Evolutionary conservation across 2,329 filamentous ascomycete genomes (phyloP), one percentile per base, ranked within the genome.

Genomic region (Alternaria panax): DNA sequence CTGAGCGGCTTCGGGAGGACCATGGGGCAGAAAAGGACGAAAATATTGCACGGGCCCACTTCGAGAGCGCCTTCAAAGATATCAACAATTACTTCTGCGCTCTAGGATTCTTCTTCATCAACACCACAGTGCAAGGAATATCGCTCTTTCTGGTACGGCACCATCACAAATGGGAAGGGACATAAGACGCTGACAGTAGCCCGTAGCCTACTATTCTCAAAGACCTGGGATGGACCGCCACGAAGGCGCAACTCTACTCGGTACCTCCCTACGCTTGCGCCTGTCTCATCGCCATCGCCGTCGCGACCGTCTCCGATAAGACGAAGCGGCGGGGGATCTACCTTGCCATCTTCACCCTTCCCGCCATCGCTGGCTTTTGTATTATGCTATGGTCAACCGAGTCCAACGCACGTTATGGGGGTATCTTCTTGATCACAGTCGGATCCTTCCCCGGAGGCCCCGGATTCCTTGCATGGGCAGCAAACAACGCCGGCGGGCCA

Each of bases 21-120:
- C 80, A 84, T 69, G 80, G 79, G 54, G 79, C 79, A 14, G 71
- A 66, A 40, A 72, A 81, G 12, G 75, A 81, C 51, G 83, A 85
- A 69, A 78, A 80, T 47, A 82, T 87, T 12, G 77, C 80, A 48
- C 57, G 75, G 54, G 72, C 74, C 16, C 82, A 88, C 63, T 66
- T 87, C 46, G 84, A 82, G 75, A 75, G 79, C 25, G 83, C 84
- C 4, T 68, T 87, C n/a, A 65, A 82, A 50, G 85, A 84, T 75
- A 81, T 87, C 69, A 86, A 86, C 75, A 87, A 86, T 76, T 84
- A 85, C 68, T 83, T 86, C 40, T 87, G 85, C 69, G 85, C 84
- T 2, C 68, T 82, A 5, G 85, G 85, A 6, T 87, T 87, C 78
- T 86, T 87, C 75, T 78, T 82, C 66, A 84, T 86, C 77, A 87